Conservation (phyloP, 495 filamentous ascomycete genomes). For the Talaromyces adpressus region DNA sequence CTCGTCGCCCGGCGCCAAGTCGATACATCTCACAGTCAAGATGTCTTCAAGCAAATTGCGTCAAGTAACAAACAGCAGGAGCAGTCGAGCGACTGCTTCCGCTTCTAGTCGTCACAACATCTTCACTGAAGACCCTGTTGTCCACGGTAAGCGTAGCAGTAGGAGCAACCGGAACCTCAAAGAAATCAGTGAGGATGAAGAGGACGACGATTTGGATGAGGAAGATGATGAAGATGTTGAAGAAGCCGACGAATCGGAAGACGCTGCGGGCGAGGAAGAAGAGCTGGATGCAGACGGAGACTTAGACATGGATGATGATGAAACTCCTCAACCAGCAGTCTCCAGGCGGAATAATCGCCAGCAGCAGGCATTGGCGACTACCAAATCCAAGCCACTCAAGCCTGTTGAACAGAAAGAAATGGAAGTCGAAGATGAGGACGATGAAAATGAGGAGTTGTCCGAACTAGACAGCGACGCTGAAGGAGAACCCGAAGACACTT, state of each 20-base stretch:
- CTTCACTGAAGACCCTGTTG: slow-evolving; percentile 49
- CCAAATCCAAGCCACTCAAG: slow-evolving; percentile 31
- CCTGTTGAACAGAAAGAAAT: slow-evolving; percentile 56
- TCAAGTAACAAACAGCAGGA: slow-evolving; percentile 53
- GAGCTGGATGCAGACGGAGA: slow-evolving; percentile 50
- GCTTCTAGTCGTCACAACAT: slow-evolving; percentile 31
- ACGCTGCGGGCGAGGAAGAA: slow-evolving; percentile 51
- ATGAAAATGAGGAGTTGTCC: slow-evolving; percentile 34
- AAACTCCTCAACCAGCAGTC: slow-evolving; percentile 32
- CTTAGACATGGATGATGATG: slow-evolving; percentile 52
- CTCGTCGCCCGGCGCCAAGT: slow-evolving; percentile 51
- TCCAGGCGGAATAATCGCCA: slow-evolving; percentile 25
- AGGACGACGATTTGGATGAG: slow-evolving; percentile 36
- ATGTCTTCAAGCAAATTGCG: slow-evolving; percentile 76
- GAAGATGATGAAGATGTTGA: slow-evolving; percentile 47
- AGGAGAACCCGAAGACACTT: slow-evolving; percentile 42
- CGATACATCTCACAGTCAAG: slow-evolving; percentile 76
- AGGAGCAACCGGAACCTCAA: slow-evolving; percentile 64
- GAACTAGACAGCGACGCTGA: slow-evolving; percentile 45
- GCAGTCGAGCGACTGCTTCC: slow-evolving; percentile 20
- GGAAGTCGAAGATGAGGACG: slow-evolving; percentile 49
- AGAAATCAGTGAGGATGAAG: slow-evolving; percentile 53
- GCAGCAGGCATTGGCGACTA: slow-evolving; percentile 20
- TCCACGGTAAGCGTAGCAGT: slow-evolving; percentile 55
- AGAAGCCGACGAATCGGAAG: slow-evolving; percentile 48